Evolutionary conservation across 1,139 yeast genomes (phyloP), one percentile per base, ranked within the genome.

Genomic region (Waltiozyma sp.): DNA sequence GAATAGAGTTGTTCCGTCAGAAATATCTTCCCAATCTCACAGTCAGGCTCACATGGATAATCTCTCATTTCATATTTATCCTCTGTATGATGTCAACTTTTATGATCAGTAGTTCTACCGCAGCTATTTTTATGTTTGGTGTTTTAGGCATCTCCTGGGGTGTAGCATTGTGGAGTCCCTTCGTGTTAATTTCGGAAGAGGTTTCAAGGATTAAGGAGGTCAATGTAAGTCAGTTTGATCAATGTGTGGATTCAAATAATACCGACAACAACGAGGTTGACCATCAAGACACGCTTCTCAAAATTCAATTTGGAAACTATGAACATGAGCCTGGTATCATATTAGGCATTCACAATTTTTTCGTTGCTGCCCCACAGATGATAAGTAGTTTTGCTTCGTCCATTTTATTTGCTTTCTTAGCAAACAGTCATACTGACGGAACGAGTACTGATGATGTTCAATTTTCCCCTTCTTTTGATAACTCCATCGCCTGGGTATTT

Each of bases 131-230:
- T 1, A 53, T 71, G 56, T 66, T 71, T 50, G 71, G 64, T 0
- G 47, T 70, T 16, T 49, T 71, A 38, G 76, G 76, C 3, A 60
- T 71, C 6, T 70, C 75, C 0, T 71, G 76, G 76, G 75, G 75
- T 1, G 61, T 62, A 43, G 73, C 75, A 0, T 60, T 72, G 7
- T 71, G 76, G 76, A 71, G 73, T 5, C 76, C 76, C 13, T 71
- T 70, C 53, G 73, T 69, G 7, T 47, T 71, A 38, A 69, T 71
- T 14, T 66, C 73, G 40, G 74, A 69, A 48, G 75, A 70, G 45
- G 61, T 69, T n/a, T 61, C 72, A 31, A 55, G 73, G 41, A 68
- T 70, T 39, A 69, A 68, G 45, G 69, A 64, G 45, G 61, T 65
- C 10, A 55, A 31, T n/a, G 18, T 31, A 5, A 31, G n/a, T n/a